Evolutionary conservation across 306 rosid species (phyloP).

Genomic region (Abrus pulchellus): DNA sequence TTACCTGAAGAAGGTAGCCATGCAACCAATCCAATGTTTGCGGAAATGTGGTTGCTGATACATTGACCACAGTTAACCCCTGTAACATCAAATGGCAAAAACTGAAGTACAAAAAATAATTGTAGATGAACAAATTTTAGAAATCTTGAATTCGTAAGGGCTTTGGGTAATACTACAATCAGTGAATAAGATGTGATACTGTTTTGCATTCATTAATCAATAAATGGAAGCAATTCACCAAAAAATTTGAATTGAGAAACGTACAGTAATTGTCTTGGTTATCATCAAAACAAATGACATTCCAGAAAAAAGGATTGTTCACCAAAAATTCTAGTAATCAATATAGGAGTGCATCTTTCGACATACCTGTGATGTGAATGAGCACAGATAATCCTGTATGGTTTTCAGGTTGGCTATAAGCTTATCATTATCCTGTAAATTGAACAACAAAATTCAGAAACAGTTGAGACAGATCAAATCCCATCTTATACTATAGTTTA

Average conservation of each 20-base stretch:
- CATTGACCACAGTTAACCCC: conserved; percentile 90
- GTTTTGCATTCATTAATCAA: conserved; percentile 30
- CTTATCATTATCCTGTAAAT: conserved; percentile 80
- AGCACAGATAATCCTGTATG: conserved; percentile 93
- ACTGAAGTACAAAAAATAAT: neutral
- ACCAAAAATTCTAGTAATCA: conserved; percentile 12
- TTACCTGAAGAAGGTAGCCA: conserved; percentile 89
- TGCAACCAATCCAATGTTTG: conserved; percentile 96
- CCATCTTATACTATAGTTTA: neutral
- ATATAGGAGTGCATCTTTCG: conserved; percentile 5
- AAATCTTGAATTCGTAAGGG: neutral
- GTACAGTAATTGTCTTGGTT: neutral
- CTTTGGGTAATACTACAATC: conserved; percentile 8
- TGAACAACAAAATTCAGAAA: conserved; percentile 40
- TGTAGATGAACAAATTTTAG: neutral
- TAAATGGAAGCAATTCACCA: conserved; percentile 7
- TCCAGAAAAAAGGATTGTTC: neutral
- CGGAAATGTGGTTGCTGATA: conserved; percentile 91
- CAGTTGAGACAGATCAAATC: conserved; percentile 8
- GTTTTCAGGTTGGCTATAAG: conserved; percentile 85
- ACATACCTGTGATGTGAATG: conserved; percentile 87
- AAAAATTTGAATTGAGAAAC: conserved; percentile 3
- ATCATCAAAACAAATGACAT: conserved; percentile 9
- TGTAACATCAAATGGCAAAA: conserved; percentile 50
- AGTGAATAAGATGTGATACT: neutral